Base-by-base conservation (phyloP, 768 basidiomycete genomes). In the Boletus vermiculosoides region DNA sequence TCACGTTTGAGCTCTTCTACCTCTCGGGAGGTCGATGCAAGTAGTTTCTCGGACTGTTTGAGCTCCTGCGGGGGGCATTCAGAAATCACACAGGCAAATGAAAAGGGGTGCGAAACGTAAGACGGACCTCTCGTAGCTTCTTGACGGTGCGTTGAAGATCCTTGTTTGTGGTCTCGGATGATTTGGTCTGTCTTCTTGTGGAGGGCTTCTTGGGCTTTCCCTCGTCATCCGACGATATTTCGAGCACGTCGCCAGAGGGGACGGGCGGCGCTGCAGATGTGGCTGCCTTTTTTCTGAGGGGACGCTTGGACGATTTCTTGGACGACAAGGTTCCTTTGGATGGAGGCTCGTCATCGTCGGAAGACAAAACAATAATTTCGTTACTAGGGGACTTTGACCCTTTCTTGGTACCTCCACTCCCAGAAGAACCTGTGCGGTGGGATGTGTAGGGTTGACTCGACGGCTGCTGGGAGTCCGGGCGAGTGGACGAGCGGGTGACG, bases 181-280 rank as follows among this genome's bases (percentile, higher is more conserved):
- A 31, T 30, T 68, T 62, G 30, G 57, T 50, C 39, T 54, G 45
- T 28, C 66, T 67, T 54, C 49, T 59, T 44, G 41, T 36, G 48
- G 41, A n/a, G 42, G 41, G 0, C 42, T 59, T 57, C 47, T 52
- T 56, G n/a, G 58, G 23, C 25, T 42, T 46, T 13, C 16, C 45
- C 5, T 83, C 83, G 16, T 85, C 83, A 28, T 81, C 81, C n/a
- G 82, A 83, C 1, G 80, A 81, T 54, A 85, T 80, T 65, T 85
- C 83, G 49, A 84, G 78, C 20, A 83, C 69, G 20, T 83, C 81
- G 5, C 58, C 61, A 34, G 57, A 56, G 55, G 50, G 62, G 58
- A 42, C 55, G 20, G 45, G 51, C 16, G 47, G 55, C 28, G 41
- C 45, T n/a, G 49, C 33, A 42, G 42, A 45, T 18, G 54, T 56